Evolutionary conservation across 202 grass and related monocot species (phyloP).

Genomic region (Panicum virgatum): DNA sequence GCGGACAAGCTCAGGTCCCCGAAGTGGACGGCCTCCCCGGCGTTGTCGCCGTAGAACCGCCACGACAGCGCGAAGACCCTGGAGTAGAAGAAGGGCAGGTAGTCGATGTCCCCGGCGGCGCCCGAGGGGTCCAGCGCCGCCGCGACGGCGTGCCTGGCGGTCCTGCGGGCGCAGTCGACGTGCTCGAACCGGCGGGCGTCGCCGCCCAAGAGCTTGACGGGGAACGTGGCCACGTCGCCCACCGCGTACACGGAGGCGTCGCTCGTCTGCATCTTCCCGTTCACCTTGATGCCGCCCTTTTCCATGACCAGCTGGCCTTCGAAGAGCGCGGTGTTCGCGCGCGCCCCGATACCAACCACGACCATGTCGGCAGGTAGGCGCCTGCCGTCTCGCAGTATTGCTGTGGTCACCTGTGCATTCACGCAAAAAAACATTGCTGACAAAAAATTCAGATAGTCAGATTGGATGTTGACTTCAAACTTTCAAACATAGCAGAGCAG

Average conservation of each 20-base stretch:
- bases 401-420: conserved; percentile 57
- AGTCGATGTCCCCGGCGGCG: conserved; percentile 50
- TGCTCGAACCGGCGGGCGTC: conserved; percentile 70
- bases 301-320: conserved; percentile 57
- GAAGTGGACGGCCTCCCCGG: conserved; percentile 59
- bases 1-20: conserved; percentile 52
- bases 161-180: conserved; percentile 82
- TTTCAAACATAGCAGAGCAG: neutral
- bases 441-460: neutral
- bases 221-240: conserved; percentile 81
- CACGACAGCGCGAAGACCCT: conserved; percentile 84
- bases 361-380: conserved; percentile 65
- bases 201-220: conserved; percentile 56
- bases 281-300: conserved; percentile 85
- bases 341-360: conserved; percentile 83
- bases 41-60: conserved; percentile 87
- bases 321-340: conserved; percentile 66
- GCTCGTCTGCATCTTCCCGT: conserved; percentile 75
- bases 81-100: conserved; percentile 90
- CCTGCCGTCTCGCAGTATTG: conserved; percentile 63
- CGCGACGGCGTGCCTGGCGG: conserved; percentile 67
- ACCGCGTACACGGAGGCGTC: conserved; percentile 77
- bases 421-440: neutral
- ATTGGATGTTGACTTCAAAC: neutral
- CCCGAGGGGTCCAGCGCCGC: conserved; percentile 46